Base-by-base conservation (phyloP, 306 rosid species). In the Quercus suber region DNA sequence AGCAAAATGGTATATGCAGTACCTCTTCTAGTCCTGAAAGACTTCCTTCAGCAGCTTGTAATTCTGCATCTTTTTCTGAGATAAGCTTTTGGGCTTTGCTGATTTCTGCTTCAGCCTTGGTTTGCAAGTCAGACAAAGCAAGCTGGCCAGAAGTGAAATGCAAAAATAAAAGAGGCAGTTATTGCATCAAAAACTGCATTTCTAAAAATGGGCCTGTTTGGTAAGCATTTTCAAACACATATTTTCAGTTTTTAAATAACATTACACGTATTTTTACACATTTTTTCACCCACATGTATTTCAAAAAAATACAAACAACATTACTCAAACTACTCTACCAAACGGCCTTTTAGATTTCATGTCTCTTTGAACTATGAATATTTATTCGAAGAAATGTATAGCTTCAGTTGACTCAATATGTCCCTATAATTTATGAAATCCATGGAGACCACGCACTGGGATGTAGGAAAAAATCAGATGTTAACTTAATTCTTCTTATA, bases 21-120 rank as follows among this genome's bases (percentile, higher is more conserved):
- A 95, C 97, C 99, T 92, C 99, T 81, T 88, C 88, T 37, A 95
- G 89, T 76, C 89, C 99, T 60, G 93, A 84, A 80, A 95, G 96
- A 78, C 91, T 89, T 81, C 90, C 98, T 80, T 92, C 99, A 80
- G 94, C 95, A 75, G 76, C 82, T 10, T 76, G 80, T 72, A 92
- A 87, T 85, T 92, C 99, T 25, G 87, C 83, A 74, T 91, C 96
- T 87, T 89, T 95, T 81, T 92, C 93, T 3, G 81, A 88, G 78
- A 90, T 73, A 58, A 91, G 91, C 68, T 88, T 89, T 84, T 82
- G 90, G 52, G 92, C 94, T 77, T 88, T 89, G 87, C 78, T 79
- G 89, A 92, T 90, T 86, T 87, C 96, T 64, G 82, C 82, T 84
- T 89, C 94, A 61, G 95, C 93, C 81, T 89, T 89, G 81, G 89